Evolutionary conservation across 495 filamentous ascomycete genomes (phyloP).

Genomic region (Corynascus novoguineensis): DNA sequence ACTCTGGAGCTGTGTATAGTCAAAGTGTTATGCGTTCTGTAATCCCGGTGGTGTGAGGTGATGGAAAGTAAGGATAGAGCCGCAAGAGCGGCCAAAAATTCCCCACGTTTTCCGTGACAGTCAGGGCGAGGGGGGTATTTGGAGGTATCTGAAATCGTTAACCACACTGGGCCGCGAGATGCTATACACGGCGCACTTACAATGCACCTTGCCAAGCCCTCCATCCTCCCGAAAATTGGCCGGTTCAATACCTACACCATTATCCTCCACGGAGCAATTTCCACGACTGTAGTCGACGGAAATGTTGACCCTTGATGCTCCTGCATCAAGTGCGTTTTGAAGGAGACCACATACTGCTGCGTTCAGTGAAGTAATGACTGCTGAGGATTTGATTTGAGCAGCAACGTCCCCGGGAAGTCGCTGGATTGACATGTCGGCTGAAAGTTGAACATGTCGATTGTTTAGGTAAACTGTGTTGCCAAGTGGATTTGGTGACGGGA

Average conservation of each 20-base stretch:
- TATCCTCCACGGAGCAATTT: slow-evolving; percentile 78
- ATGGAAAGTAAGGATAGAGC: slow-evolving; percentile 73
- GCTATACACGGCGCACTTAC: slow-evolving; percentile 44
- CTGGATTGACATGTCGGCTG: slow-evolving; percentile 55
- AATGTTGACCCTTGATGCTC: slow-evolving; percentile 63
- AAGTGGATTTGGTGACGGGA: not conserved
- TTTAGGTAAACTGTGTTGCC: not conserved
- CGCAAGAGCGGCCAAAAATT: slow-evolving; percentile 72
- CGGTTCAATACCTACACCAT: slow-evolving; percentile 74
- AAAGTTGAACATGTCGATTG: slow-evolving; percentile 14
- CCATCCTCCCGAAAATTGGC: slow-evolving; percentile 64
- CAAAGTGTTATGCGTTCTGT: slow-evolving; percentile 63
- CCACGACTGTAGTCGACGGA: slow-evolving; percentile 72
- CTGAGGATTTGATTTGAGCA: slow-evolving; percentile 85
- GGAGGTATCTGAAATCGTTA: slow-evolving; percentile 61
- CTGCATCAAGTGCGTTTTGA: slow-evolving; percentile 81
- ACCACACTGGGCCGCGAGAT: slow-evolving; percentile 18
- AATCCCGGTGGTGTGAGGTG: slow-evolving; percentile 63
- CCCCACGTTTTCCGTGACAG: slow-evolving; percentile 63
- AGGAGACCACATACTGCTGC: slow-evolving; percentile 69
- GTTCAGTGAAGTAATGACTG: slow-evolving; percentile 66
- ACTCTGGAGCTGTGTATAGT: slow-evolving; percentile 65
- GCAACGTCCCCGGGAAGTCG: slow-evolving; percentile 68
- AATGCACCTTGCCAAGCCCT: slow-evolving; percentile 67
- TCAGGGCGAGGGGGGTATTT: slow-evolving; percentile 49